phyloP scores from a whole-genome alignment of 2,329 filamentous ascomycete genomes.

The Plectosphaerella sp. region DNA sequence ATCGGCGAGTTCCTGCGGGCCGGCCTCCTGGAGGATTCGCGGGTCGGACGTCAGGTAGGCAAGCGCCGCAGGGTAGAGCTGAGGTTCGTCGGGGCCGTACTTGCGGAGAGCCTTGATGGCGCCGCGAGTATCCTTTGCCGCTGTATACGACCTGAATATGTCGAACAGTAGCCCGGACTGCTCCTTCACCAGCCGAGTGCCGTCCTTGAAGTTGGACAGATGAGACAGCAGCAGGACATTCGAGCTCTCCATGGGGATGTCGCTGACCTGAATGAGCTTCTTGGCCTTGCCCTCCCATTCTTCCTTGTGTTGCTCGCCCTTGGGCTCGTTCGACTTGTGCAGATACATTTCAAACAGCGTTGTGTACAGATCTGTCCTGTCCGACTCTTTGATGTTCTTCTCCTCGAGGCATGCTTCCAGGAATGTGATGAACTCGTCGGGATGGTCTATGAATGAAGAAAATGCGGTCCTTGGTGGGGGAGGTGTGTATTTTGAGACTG shows the following conservation, averaged over 20 bases:
- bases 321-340: conserved; percentile 76
- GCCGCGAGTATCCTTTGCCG: conserved; percentile 84
- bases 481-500: conserved; percentile 61
- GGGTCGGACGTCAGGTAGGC: conserved; percentile 89
- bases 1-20: conserved; percentile 71
- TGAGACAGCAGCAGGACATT: conserved; percentile 92
- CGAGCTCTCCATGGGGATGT: conserved; percentile 86
- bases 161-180: conserved; percentile 88
- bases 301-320: conserved; percentile 60
- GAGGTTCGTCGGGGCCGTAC: conserved; percentile 86
- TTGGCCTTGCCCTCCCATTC: conserved; percentile 92
- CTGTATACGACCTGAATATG: conserved; percentile 94
- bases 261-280: conserved; percentile 74
- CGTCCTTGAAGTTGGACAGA: conserved; percentile 82
- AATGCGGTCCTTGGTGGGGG: conserved; percentile 87
- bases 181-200: conserved; percentile 88
- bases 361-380: conserved; percentile 84
- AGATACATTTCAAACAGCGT: conserved; percentile 98
- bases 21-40: conserved; percentile 77
- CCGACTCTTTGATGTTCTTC: conserved; percentile 63
- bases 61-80: conserved; percentile 86
- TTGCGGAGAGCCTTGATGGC: conserved; percentile 87
- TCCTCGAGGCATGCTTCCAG: conserved; percentile 82
- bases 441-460: conserved; percentile 92
- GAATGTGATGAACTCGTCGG: conserved; percentile 87